Evolutionary conservation across 805 yeast species (phyloP).

Genomic region (Nakazawaea siamensis): DNA sequence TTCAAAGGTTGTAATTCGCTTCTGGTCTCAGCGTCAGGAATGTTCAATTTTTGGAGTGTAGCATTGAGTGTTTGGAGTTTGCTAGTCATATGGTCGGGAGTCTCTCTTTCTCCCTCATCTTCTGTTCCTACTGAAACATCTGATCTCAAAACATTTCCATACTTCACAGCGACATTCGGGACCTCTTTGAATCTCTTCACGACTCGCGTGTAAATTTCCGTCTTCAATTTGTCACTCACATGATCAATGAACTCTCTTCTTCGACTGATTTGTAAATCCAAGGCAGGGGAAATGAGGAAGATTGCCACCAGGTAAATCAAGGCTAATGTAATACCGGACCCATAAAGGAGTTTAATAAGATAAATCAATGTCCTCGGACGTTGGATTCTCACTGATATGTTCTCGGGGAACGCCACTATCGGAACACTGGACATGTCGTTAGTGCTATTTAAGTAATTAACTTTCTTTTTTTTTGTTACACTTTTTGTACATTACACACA

Average conservation of each 20-base stretch:
- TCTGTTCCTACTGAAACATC: constrained; percentile 19
- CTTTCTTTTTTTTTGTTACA: too few species aligned
- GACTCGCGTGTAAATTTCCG: constrained; percentile 19
- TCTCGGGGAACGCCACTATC: constrained; percentile 26
- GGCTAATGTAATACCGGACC: constrained; percentile 26
- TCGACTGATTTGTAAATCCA: constrained; percentile 29
- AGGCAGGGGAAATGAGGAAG: constrained; percentile 30
- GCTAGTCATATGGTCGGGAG: background rate
- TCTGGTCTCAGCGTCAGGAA: constrained; percentile 1
- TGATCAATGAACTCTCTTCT: constrained; percentile 24
- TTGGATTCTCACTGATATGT: constrained; percentile 8
- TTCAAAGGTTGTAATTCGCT: constrained; percentile 28
- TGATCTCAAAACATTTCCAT: constrained; percentile 27
- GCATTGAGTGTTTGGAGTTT: background rate
- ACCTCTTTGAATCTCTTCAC: constrained; percentile 22
- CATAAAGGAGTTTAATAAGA: constrained; percentile 22
- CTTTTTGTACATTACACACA: too few species aligned
- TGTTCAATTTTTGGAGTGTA: constrained; percentile 1
- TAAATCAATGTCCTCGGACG: constrained; percentile 21
- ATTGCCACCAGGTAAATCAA: constrained; percentile 23
- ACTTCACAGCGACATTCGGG: constrained; percentile 33
- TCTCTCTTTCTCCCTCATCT: background rate
- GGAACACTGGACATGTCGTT: too few species aligned
- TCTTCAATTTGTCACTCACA: constrained; percentile 22
- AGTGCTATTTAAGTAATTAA: too few species aligned